These are phyloP conservation scores for Cyamopsis tetragonoloba DNA, from an alignment of 306 rosid species.

Conservation along the genomic window DNA sequence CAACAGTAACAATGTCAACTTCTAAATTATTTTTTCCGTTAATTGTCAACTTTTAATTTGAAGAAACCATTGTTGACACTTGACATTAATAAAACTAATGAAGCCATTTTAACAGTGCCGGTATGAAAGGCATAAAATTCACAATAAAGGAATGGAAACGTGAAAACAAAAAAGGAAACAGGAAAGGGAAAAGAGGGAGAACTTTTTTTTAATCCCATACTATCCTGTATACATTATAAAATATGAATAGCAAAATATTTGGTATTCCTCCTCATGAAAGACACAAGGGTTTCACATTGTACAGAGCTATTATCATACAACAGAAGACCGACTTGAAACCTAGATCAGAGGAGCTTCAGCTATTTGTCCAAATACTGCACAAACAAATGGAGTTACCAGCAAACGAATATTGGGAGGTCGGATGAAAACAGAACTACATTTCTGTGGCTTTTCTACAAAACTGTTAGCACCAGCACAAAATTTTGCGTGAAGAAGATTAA, in stretches of 20 bases:
- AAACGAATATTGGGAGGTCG: slow-evolving; percentile 21
- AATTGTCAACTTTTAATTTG: no score
- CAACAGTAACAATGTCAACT: no score
- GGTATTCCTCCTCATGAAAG: slow-evolving; percentile 20
- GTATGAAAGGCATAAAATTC: background rate
- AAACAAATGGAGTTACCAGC: slow-evolving; percentile 23
- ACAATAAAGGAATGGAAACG: background rate
- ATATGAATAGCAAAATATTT: slow-evolving; percentile 21
- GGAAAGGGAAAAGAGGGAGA: background rate
- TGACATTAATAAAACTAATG: no score
- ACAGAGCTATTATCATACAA: slow-evolving; percentile 40
- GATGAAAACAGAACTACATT: slow-evolving; percentile 34
- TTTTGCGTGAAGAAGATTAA: slow-evolving; percentile 18
- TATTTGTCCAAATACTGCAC: slow-evolving; percentile 37
- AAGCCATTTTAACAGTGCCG: slow-evolving; percentile 6
- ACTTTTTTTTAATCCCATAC: background rate
- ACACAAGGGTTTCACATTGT: slow-evolving; percentile 21
- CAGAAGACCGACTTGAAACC: slow-evolving; percentile 33
- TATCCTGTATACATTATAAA: slow-evolving; percentile 27
- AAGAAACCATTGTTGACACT: no score
- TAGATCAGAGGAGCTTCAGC: slow-evolving; percentile 33
- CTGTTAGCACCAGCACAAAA: slow-evolving; percentile 34
- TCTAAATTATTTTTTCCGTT: no score
- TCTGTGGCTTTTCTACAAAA: slow-evolving; percentile 43
- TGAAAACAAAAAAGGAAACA: background rate